Evolutionary conservation across 768 basidiomycete species (phyloP).

Genomic region (Tubosaeta sp.): DNA sequence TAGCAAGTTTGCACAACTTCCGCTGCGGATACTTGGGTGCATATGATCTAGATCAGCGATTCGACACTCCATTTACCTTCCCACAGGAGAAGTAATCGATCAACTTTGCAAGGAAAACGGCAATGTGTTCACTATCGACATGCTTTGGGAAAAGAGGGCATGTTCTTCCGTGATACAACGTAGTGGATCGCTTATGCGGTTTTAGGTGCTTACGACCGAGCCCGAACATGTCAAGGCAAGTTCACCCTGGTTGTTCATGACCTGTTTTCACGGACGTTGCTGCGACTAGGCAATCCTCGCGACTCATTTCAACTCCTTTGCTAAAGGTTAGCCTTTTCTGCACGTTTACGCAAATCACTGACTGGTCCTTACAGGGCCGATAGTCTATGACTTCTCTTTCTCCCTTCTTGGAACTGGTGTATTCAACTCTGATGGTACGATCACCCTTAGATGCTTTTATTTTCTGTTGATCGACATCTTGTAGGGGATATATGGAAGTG

Average conservation of each 20-base stretch:
- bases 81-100: slow-evolving; percentile 27
- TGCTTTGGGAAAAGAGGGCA: slow-evolving; percentile 39
- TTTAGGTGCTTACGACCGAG: slow-evolving; percentile 37
- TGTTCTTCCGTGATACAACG: slow-evolving; percentile 9
- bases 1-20: slow-evolving; percentile 19
- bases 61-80: not conserved
- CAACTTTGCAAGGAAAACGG: slow-evolving; percentile 27
- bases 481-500: slow-evolving; percentile 60
- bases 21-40: slow-evolving; percentile 28
- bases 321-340: not conserved
- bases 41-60: slow-evolving; percentile 1
- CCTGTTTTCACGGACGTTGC: not conserved
- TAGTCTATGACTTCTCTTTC: slow-evolving; percentile 5
- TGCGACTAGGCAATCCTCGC: not conserved
- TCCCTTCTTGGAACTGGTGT: slow-evolving; percentile 53
- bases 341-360: not conserved
- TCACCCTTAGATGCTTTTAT: not conserved
- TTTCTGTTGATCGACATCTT: not conserved
- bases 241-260: not conserved
- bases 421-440: slow-evolving; percentile 52
- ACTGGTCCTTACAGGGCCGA: not conserved
- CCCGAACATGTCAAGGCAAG: not conserved
- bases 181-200: not conserved
- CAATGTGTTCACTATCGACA: slow-evolving; percentile 28
- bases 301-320: not conserved